phyloP scores from a whole-genome alignment of 2,329 filamentous ascomycete species.

The Calycina marina region DNA sequence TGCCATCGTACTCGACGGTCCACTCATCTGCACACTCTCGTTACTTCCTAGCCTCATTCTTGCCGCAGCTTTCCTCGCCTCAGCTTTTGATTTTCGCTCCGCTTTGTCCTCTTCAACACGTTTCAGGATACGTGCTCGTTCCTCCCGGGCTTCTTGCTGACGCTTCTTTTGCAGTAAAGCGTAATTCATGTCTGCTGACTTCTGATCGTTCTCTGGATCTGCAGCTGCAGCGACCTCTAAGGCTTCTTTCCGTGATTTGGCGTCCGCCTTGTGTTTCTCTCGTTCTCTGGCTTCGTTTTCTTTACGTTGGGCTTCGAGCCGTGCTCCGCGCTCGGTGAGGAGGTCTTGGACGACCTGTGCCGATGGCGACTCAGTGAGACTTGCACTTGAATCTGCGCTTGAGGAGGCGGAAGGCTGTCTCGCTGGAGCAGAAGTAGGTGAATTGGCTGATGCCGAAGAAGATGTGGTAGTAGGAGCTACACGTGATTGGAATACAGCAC shows the following conservation, averaged over 20 bases:
- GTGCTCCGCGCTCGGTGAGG: conserved; percentile 35
- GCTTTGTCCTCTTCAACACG: conserved; percentile 66
- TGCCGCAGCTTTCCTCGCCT: conserved; percentile 30
- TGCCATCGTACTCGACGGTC: not conserved
- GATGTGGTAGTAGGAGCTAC: conserved; percentile 1
- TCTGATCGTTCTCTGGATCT: conserved; percentile 3
- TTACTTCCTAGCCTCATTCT: conserved; percentile 6
- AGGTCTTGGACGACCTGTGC: conserved; percentile 22
- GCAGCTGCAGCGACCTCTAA: conserved; percentile 23
- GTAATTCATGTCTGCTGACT: conserved; percentile 29
- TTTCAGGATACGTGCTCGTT: conserved; percentile 56
- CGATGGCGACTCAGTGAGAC: not conserved
- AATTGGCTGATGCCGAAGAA: not conserved
- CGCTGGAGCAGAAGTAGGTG: not conserved
- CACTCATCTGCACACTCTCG: not conserved
- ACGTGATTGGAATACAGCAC: conserved; percentile 22
- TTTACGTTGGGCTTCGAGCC: conserved; percentile 34
- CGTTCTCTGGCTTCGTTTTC: conserved; percentile 24
- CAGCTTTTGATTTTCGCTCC: conserved; percentile 44
- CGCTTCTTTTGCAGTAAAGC: conserved; percentile 42
- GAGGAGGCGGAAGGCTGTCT: not conserved
- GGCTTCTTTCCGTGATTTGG: conserved; percentile 30
- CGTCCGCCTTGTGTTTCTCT: conserved; percentile 27
- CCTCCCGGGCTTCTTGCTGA: conserved; percentile 50
- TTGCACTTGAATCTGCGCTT: not conserved